Percentiles rank a stretch among this genome's conserved stretches.
Evolutionary conservation across 257 asterid species (phyloP).

Genomic region (Catharanthus roseus): DNA sequence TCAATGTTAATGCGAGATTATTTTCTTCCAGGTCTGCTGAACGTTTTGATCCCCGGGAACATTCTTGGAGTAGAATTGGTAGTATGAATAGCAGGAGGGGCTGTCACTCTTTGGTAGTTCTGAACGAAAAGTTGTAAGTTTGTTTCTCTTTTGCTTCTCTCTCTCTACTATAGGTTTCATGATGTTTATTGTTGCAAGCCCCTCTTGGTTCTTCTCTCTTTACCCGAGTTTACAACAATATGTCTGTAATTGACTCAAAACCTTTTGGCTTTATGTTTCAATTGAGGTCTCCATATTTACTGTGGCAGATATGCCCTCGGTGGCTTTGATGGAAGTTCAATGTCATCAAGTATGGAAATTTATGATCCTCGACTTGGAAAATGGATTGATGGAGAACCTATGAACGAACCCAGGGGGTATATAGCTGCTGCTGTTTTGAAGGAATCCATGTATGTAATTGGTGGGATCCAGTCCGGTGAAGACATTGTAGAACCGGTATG

Average conservation of each 20-base stretch:
- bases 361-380: conserved; percentile 64
- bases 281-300: background rate
- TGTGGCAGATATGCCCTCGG: conserved; percentile 64
- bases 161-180: background rate
- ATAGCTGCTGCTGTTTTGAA: conserved; percentile 48
- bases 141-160: too few relatives aligned
- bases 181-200: background rate
- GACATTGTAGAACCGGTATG: conserved; percentile 47
- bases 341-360: conserved; percentile 57
- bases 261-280: background rate
- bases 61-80: conserved; percentile 58
- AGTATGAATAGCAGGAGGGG: conserved; percentile 60
- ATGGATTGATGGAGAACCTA: conserved; percentile 56
- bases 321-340: conserved; percentile 55
- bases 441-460: conserved; percentile 57
- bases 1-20: background rate
- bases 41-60: conserved; percentile 87
- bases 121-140: conserved; percentile 71
- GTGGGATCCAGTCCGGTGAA: conserved; percentile 43
- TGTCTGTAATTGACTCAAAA: background rate
- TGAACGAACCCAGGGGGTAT: conserved; percentile 62
- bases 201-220: background rate
- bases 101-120: conserved; percentile 54
- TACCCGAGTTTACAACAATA: too few relatives aligned
- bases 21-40: conserved; percentile 53